Conservation (phyloP, 1,284 basidiomycete species). For the Boletus sp. region DNA sequence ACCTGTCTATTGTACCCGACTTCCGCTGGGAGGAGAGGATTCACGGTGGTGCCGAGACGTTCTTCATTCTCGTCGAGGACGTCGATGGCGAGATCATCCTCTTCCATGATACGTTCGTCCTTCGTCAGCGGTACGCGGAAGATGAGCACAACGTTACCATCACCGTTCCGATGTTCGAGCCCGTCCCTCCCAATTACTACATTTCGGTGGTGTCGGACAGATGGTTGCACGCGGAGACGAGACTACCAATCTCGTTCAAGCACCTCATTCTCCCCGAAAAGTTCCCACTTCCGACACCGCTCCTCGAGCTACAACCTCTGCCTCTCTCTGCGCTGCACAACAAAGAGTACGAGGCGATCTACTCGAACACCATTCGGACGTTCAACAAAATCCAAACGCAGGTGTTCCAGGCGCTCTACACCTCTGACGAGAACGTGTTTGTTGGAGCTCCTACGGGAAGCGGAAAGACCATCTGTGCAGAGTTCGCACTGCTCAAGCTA, state of each 20-base stretch:
- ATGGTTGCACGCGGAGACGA: constrained; percentile 94
- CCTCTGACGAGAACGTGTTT: constrained; percentile 93
- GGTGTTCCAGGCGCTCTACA: constrained; percentile 97
- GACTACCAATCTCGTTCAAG: constrained; percentile 95
- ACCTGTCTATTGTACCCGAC: constrained; percentile 89
- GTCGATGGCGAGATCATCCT: constrained; percentile 95
- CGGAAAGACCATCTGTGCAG: constrained; percentile 96
- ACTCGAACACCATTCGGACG: constrained; percentile 68
- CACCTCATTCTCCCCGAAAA: constrained; percentile 97
- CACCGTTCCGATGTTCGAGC: constrained; percentile 95
- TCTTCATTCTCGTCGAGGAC: constrained; percentile 93
- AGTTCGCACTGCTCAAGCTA: constrained; percentile 88
- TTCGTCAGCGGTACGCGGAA: constrained; percentile 87
- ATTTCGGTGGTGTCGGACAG: constrained; percentile 93
- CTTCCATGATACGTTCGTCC: constrained; percentile 90
- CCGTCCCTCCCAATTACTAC: constrained; percentile 96
- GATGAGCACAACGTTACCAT: constrained; percentile 93
- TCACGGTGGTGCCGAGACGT: constrained; percentile 84
- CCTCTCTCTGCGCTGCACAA: constrained; percentile 91
- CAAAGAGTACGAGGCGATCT: constrained; percentile 85
- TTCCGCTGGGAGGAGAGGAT: constrained; percentile 97
- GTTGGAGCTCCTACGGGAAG: constrained; percentile 95
- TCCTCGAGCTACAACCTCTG: constrained; percentile 90
- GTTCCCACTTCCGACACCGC: constrained; percentile 89
- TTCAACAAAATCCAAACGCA: constrained; percentile 99